Base-by-base conservation (phyloP, 306 rosid species). In the Vicia sativa region DNA sequence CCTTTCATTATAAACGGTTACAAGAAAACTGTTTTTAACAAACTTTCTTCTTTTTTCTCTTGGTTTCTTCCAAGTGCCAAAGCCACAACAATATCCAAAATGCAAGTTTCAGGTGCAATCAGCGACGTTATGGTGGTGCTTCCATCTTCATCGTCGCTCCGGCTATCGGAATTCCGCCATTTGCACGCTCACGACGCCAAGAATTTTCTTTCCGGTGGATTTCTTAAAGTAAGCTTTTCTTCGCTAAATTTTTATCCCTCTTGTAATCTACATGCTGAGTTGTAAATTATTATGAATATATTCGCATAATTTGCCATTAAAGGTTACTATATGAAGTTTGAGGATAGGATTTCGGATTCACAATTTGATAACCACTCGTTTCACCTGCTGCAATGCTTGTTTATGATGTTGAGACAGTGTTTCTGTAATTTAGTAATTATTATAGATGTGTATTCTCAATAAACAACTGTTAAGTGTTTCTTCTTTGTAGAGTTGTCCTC, bases 31-130 rank as follows among this genome's bases (percentile, higher is more conserved):
- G 52, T 28, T 62, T 11, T 19, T 31, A 73, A 41, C 63, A 19
- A 46, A 64, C 25, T 9, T 63, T 4, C 3, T 73, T 4, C 3
- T 18, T 38, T 11, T 11, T 6, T 9, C 9, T 45, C 44, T 60
- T 26, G 12, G 28, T 4, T 66, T 21, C 38, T 42, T 67, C 9
- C 9, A 34, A 34, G 9, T 34, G 37, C 65, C 13, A 34, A 6
- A 42, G 63, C 46, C 37, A 34, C 41, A 16, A 25, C 34, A 16
- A 19, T 43, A 44, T 54, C 62, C 41, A 66, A 76, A 82, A 93
- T 90, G 98, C 95, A 81, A 68, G 79, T 90, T 12, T 75, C 90
- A 2, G 90, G 95, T 18, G 86, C 88, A 31, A 78, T 88, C 53
- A 72, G 86, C 70, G 95, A 90, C 74, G 86, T 83, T 12, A 74